These are phyloP conservation scores for Epichloe gansuensis DNA, from an alignment of 2,329 filamentous ascomycete species.

Conservation along the genomic window DNA sequence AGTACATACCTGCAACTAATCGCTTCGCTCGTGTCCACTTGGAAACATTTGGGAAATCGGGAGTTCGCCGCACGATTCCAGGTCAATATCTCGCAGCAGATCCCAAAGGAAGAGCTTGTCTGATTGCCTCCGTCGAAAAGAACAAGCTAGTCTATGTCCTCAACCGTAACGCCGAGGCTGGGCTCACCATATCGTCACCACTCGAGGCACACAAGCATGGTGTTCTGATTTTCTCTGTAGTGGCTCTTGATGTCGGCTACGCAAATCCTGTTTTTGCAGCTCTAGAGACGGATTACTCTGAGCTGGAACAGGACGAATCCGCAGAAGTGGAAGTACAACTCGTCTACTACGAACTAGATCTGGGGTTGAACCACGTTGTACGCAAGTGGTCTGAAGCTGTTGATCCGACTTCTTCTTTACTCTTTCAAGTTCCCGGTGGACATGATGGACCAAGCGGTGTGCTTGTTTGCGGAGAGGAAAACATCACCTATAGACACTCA, in stretches of 20 bases:
- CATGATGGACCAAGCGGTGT: constrained; percentile 90
- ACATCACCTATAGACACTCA: constrained; percentile 90
- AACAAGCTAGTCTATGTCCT: constrained; percentile 99
- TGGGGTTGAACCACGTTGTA: constrained; percentile 93
- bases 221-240: constrained; percentile 76
- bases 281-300: constrained; percentile 84
- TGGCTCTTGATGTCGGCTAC: constrained; percentile 86
- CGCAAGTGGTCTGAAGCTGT: constrained; percentile 92
- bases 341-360: constrained; percentile 94
- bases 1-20: constrained; percentile 82
- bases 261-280: constrained; percentile 94
- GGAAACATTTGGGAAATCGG: constrained; percentile 96
- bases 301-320: constrained; percentile 79
- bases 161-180: constrained; percentile 86
- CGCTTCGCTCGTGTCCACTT: constrained; percentile 80
- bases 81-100: constrained; percentile 93
- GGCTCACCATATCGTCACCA: constrained; percentile 92
- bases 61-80: constrained; percentile 80
- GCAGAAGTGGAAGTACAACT: constrained; percentile 81
- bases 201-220: constrained; percentile 91
- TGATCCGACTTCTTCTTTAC: constrained; percentile 72
- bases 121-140: constrained; percentile 91
- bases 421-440: constrained; percentile 92
- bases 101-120: constrained; percentile 85
- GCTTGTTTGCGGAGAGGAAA: constrained; percentile 86